Percentiles rank a stretch among this genome's conserved stretches.
Conservation (phyloP, 2,329 filamentous ascomycete genomes). For the Scopulariopsis brevicaulis region DNA sequence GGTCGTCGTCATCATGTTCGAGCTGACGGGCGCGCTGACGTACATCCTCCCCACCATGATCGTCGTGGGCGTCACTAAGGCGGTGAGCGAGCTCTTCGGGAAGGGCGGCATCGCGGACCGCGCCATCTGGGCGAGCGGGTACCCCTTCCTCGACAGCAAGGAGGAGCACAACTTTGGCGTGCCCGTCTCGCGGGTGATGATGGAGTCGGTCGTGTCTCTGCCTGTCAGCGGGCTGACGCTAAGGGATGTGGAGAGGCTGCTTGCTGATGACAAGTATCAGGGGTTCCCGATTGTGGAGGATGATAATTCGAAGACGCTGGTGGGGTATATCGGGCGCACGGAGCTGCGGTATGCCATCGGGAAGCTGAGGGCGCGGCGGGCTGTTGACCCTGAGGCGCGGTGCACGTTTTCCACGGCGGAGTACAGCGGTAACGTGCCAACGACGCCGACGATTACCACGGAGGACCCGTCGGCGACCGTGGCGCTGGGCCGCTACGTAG, state of each 20-base stretch:
- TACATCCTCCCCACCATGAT: conserved; percentile 99
- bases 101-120: conserved; percentile 94
- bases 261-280: conserved; percentile 72
- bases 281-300: conserved; percentile 89
- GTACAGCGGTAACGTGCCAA: conserved; percentile 26
- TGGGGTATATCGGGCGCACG: conserved; percentile 88
- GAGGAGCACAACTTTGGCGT: conserved; percentile 96
- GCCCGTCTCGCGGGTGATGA: conserved; percentile 86
- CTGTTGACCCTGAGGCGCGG: conserved; percentile 53
- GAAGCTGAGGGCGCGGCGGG: conserved; percentile 58
- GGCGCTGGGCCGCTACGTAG: conserved; percentile 67
- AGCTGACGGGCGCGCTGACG: conserved; percentile 90
- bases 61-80: conserved; percentile 93
- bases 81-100: conserved; percentile 81
- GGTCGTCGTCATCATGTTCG: conserved; percentile 98
- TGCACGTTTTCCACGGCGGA: conserved; percentile 51
- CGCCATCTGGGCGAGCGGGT: conserved; percentile 98
- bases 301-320: conserved; percentile 53
- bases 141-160: conserved; percentile 93
- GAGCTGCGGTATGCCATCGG: conserved; percentile 88
- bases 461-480: conserved; percentile 32
- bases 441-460: conserved; percentile 40
- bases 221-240: conserved; percentile 65
- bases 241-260: conserved; percentile 62
- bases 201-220: conserved; percentile 59